Evolutionary conservation across 1,284 basidiomycete genomes (phyloP).

Genomic region (Pseudozyma pruni): DNA sequence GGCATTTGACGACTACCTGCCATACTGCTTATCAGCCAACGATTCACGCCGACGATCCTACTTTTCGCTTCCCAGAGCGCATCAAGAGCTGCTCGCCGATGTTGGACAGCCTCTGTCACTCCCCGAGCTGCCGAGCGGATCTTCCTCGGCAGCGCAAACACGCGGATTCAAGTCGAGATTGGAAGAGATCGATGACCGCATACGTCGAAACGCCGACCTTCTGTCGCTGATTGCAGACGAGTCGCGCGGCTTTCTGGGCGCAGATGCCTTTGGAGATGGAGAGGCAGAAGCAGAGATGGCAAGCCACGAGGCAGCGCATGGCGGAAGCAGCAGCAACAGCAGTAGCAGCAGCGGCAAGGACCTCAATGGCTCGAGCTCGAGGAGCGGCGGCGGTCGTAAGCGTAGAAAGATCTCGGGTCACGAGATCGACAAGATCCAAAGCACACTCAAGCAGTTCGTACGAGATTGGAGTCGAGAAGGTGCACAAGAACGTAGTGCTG

Average conservation of each 20-base stretch:
- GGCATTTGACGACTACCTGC: slow-evolving; percentile 63
- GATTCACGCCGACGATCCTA: slow-evolving; percentile 55
- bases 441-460: slow-evolving; percentile 65
- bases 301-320: neutral
- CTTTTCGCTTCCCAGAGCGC: slow-evolving; percentile 54
- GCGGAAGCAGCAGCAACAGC: slow-evolving; percentile 13
- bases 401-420: slow-evolving; percentile 47
- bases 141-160: neutral
- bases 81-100: slow-evolving; percentile 54
- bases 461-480: slow-evolving; percentile 65
- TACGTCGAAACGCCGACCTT: slow-evolving; percentile 64
- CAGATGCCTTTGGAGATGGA: slow-evolving; percentile 12
- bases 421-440: slow-evolving; percentile 65
- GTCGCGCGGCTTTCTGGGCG: slow-evolving; percentile 57
- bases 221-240: slow-evolving; percentile 57
- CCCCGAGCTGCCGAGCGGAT: slow-evolving; percentile 27
- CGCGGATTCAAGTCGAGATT: slow-evolving; percentile 51
- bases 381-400: slow-evolving; percentile 19
- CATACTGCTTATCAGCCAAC: slow-evolving; percentile 61
- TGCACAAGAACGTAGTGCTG: slow-evolving; percentile 43
- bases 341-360: slow-evolving; percentile 5
- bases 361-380: neutral
- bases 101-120: slow-evolving; percentile 40
- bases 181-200: slow-evolving; percentile 66
- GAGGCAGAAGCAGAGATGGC: slow-evolving; percentile 3